These are phyloP conservation scores for Cyberlindnera japonica DNA, from an alignment of 805 yeast genomes.

Conservation along the genomic window DNA sequence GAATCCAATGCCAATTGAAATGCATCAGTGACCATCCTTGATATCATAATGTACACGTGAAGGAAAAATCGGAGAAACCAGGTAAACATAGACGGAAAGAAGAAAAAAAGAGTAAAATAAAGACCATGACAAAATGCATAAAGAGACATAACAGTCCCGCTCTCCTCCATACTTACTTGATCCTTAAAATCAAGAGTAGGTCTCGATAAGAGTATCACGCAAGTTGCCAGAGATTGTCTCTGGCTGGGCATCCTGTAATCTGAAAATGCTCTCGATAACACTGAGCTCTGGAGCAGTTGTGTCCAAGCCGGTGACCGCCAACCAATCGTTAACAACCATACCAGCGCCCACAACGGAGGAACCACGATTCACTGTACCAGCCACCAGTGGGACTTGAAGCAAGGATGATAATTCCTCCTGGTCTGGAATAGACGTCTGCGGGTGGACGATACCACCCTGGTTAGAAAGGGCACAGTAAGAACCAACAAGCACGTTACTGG, in stretches of 20 bases:
- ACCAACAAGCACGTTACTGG: slow-evolving; percentile 97
- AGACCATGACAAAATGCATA: slow-evolving; percentile 16
- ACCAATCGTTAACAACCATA: slow-evolving; percentile 97
- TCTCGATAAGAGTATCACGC: slow-evolving; percentile 90
- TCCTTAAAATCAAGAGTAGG: slow-evolving; percentile 53
- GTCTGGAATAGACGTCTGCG: slow-evolving; percentile 94
- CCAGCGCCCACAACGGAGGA: slow-evolving; percentile 98
- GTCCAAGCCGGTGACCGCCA: slow-evolving; percentile 94
- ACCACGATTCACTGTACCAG: slow-evolving; percentile 98
- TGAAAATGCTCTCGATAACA: slow-evolving; percentile 94
- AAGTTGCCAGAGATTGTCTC: slow-evolving; percentile 79
- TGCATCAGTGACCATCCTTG: neutral
- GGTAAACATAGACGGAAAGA: slow-evolving; percentile 1
- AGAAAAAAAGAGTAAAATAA: slow-evolving; percentile 4
- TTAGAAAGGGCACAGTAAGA: slow-evolving; percentile 92
- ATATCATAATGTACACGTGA: slow-evolving; percentile 2
- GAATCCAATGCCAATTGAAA: slow-evolving; percentile 9
- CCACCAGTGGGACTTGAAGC: slow-evolving; percentile 95
- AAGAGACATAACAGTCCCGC: slow-evolving; percentile 5
- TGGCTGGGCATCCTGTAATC: slow-evolving; percentile 87
- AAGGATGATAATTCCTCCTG: slow-evolving; percentile 96
- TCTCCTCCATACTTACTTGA: neutral
- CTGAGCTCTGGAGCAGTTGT: slow-evolving; percentile 98
- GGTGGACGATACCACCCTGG: slow-evolving; percentile 98
- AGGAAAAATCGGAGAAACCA: slow-evolving; percentile 4